Conservation (phyloP, 2,329 filamentous ascomycete genomes). For the Dothidotthia symphoricarpi region DNA sequence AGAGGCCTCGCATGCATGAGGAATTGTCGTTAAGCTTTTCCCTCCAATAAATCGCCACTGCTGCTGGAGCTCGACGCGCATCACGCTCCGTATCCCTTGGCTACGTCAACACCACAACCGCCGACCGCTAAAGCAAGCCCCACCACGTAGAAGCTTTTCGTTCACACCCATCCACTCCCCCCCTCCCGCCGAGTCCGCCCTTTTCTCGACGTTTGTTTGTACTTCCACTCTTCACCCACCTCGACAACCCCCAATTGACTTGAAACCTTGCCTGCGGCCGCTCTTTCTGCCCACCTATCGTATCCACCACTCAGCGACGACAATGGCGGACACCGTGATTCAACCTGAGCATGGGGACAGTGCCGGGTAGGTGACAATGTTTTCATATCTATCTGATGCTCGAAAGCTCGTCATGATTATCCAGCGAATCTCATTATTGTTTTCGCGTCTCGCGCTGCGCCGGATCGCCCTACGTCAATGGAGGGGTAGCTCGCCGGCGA, state of each 20-base stretch:
- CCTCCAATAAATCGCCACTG: slow-evolving; percentile 18
- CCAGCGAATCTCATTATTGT: slow-evolving; percentile 5
- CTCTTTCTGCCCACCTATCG: slow-evolving; percentile 21
- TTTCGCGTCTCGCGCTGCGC: slow-evolving; percentile 1
- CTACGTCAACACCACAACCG: slow-evolving; percentile 29
- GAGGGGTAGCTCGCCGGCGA: slow-evolving; percentile 15
- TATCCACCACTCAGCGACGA: slow-evolving; percentile 15
- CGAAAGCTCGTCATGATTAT: neutral
- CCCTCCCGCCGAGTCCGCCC: slow-evolving; percentile 28
- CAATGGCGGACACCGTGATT: slow-evolving; percentile 51
- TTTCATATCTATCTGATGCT: neutral
- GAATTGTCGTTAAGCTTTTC: slow-evolving; percentile 16
- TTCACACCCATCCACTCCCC: slow-evolving; percentile 26
- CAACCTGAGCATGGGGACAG: slow-evolving; percentile 46
- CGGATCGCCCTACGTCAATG: neutral
- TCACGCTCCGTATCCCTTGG: no score
- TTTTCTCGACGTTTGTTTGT: slow-evolving; percentile 12
- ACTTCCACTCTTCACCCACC: slow-evolving; percentile 6
- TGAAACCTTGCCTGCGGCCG: slow-evolving; percentile 18
- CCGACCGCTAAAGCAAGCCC: slow-evolving; percentile 32
- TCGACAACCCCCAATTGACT: slow-evolving; percentile 23
- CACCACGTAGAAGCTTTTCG: slow-evolving; percentile 38
- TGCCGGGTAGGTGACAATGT: slow-evolving; percentile 45
- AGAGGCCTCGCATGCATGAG: slow-evolving; percentile 17
- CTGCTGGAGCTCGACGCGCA: slow-evolving; percentile 16